Conservation (phyloP, 208 protist species). For the Crithidia brevicula region DNA sequence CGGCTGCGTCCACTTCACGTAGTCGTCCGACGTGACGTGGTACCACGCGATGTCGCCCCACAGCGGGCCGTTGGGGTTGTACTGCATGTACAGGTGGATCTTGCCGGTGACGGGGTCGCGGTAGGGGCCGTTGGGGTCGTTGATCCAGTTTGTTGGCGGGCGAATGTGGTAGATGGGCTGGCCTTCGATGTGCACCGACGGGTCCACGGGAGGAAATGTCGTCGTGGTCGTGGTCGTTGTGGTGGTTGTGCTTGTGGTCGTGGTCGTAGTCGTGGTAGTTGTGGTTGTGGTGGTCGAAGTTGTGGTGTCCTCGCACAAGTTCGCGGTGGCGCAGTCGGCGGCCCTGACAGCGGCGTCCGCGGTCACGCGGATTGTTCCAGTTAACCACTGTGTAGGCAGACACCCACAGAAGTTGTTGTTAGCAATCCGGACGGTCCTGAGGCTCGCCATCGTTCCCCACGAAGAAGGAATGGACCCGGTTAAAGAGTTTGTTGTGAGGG, state of each 20-base stretch:
- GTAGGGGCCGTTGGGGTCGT: conserved; percentile 68
- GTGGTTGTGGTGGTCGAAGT: conserved; percentile 4
- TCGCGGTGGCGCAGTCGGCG: conserved; percentile 17
- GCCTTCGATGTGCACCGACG: conserved; percentile 15
- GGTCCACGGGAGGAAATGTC: neutral
- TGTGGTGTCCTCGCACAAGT: neutral
- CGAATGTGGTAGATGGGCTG: conserved; percentile 59
- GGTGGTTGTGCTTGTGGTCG: conserved; percentile 12
- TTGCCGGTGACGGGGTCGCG: conserved; percentile 59
- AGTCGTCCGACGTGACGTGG: conserved; percentile 62
- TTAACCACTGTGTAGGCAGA: conserved; percentile 11
- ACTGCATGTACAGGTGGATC: conserved; percentile 71
- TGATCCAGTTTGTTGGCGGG: conserved; percentile 58
- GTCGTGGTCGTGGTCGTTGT: conserved; percentile 22
- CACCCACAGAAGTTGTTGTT: conserved; percentile 16
- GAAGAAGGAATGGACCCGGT: conserved; percentile 14
- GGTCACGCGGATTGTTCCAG: neutral
- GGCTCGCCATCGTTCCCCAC: conserved; percentile 9
- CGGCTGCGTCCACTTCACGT: conserved; percentile 55
- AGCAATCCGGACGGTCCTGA: conserved; percentile 1
- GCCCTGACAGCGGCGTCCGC: conserved; percentile 5
- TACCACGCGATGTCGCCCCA: conserved; percentile 70
- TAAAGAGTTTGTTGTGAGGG: conserved; percentile 8
- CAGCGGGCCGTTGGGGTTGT: conserved; percentile 60
- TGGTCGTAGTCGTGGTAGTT: conserved; percentile 18